Evolutionary conservation across 495 filamentous ascomycete species (phyloP).

Genomic region (Cudoniella acicularis): DNA sequence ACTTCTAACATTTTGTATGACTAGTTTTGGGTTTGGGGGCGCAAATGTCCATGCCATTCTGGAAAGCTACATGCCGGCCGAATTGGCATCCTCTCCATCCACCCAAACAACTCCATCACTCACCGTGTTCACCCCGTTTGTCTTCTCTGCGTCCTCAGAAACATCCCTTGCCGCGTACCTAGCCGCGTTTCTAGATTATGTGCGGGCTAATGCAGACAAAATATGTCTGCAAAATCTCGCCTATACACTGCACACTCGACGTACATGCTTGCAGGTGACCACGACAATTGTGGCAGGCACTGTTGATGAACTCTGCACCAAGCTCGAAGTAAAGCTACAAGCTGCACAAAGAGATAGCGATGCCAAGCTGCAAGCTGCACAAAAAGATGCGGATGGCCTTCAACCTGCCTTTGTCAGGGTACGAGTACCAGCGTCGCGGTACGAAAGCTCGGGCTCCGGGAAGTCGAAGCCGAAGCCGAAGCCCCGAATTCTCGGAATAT

Average conservation of each 20-base stretch:
- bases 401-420: conserved; percentile 4
- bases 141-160: conserved; percentile 10
- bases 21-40: conserved; percentile 50
- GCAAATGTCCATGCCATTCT: conserved; percentile 53
- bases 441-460: background rate
- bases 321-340: background rate
- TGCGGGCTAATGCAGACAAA: background rate
- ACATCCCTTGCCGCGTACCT: background rate
- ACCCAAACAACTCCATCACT: background rate
- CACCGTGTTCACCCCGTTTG: background rate
- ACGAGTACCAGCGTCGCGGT: conserved; percentile 25
- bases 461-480: too few species aligned
- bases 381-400: too few species aligned
- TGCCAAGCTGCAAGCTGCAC: too few species aligned
- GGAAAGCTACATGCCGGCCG: conserved; percentile 28
- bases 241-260: conserved; percentile 4
- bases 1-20: conserved; percentile 50
- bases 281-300: background rate
- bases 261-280: background rate
- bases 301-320: background rate
- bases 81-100: background rate
- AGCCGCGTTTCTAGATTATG: background rate
- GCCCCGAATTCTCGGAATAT: conserved; percentile 38
- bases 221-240: conserved; percentile 1
- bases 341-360: too few species aligned